Evolutionary conservation across 768 basidiomycete species (phyloP).

Genomic region (Glaciozyma martinii): DNA sequence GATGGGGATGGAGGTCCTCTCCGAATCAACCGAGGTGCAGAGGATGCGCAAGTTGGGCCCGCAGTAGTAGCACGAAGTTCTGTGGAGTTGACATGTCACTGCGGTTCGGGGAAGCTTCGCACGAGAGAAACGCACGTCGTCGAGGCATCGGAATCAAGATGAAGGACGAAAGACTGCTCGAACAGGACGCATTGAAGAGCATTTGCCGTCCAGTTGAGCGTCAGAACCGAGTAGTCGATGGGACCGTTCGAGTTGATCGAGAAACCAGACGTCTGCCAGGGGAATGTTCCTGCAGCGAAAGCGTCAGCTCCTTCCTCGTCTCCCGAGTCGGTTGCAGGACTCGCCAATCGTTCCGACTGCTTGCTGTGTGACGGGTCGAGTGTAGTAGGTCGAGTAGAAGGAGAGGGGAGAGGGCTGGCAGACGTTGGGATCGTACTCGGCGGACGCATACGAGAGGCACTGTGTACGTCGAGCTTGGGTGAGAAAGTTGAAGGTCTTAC

Average conservation of each 20-base stretch:
- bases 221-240: slow-evolving; percentile 16
- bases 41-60: slow-evolving; percentile 13
- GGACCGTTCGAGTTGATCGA: slow-evolving; percentile 8
- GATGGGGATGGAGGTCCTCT: slow-evolving; percentile 13
- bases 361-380: background rate
- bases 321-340: background rate
- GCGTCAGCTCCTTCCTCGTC: background rate
- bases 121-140: background rate
- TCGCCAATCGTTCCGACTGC: background rate
- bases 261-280: background rate
- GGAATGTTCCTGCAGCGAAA: background rate
- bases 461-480: background rate
- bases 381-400: slow-evolving; percentile 16
- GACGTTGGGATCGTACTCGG: slow-evolving; percentile 2
- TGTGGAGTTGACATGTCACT: too few relatives aligned
- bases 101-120: too few relatives aligned
- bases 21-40: slow-evolving; percentile 19
- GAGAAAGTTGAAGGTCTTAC: too few relatives aligned
- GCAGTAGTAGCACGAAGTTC: background rate
- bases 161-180: slow-evolving; percentile 12
- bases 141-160: background rate
- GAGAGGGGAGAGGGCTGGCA: slow-evolving; percentile 13
- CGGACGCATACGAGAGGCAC: slow-evolving; percentile 8
- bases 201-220: slow-evolving; percentile 19
- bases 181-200: slow-evolving; percentile 9